Evolutionary conservation across 306 rosid genomes (phyloP).

Genomic region (Quercus aquifolioides): DNA sequence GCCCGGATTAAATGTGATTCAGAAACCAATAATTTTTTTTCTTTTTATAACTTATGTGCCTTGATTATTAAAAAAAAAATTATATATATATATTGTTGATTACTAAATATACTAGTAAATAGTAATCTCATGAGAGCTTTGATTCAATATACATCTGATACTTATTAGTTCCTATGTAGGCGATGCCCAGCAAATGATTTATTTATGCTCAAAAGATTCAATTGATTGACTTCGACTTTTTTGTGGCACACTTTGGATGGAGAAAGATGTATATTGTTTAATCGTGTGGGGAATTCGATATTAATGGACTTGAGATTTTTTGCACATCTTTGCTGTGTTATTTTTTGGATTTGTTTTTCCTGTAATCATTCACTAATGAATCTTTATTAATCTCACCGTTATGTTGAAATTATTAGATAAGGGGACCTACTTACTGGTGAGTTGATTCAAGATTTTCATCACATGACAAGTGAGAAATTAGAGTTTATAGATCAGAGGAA

Average conservation of each 20-base stretch:
- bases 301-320: background rate
- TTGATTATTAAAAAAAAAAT: too few species aligned
- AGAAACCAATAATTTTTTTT: too few species aligned
- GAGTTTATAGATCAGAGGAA: conserved; percentile 55
- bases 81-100: background rate
- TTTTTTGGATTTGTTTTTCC: background rate
- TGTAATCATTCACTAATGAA: background rate
- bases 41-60: too few species aligned
- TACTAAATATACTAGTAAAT: background rate
- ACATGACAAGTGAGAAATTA: conserved; percentile 51
- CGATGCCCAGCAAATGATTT: too few species aligned
- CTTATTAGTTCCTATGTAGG: background rate
- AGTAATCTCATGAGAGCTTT: too few species aligned
- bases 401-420: conserved; percentile 46
- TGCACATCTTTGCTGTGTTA: background rate
- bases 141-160: background rate
- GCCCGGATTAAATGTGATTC: too few species aligned
- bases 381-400: conserved; percentile 1
- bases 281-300: background rate
- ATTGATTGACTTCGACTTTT: too few species aligned
- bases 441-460: conserved; percentile 66
- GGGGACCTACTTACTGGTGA: conserved; percentile 72
- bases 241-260: background rate
- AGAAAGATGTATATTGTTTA: background rate
- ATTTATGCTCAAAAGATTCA: too few species aligned